A percentile compares a stretch with the other conserved stretches of the same genome.
phyloP scores from a whole-genome alignment of 2,329 filamentous ascomycete species.

The Didymella lethalis region DNA sequence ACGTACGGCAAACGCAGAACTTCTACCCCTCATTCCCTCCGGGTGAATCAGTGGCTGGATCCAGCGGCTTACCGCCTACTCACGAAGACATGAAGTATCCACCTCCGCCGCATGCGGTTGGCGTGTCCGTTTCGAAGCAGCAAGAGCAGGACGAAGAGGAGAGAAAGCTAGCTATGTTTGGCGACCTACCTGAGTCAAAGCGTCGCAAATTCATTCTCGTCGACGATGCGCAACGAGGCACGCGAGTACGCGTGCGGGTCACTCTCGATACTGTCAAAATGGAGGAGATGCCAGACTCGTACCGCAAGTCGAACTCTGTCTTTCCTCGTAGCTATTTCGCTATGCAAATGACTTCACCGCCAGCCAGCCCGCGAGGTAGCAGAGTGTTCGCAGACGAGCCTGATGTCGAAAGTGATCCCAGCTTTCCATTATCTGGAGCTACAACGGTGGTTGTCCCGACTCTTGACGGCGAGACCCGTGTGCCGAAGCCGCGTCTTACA shows the following conservation, averaged over 20 bases:
- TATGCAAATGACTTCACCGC: slow-evolving; percentile 88
- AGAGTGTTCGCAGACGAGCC: slow-evolving; percentile 74
- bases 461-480: slow-evolving; percentile 75
- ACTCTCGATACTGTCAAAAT: slow-evolving; percentile 94
- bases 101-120: slow-evolving; percentile 50
- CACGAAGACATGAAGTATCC: slow-evolving; percentile 63
- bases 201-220: slow-evolving; percentile 97
- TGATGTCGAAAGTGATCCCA: slow-evolving; percentile 56
- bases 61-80: slow-evolving; percentile 70
- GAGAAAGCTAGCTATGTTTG: slow-evolving; percentile 76
- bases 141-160: slow-evolving; percentile 64
- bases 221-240: slow-evolving; percentile 79
- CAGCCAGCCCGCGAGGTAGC: slow-evolving; percentile 76
- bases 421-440: slow-evolving; percentile 52
- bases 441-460: slow-evolving; percentile 59
- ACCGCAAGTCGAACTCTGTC: slow-evolving; percentile 87
- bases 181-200: slow-evolving; percentile 86
- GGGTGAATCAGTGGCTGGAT: slow-evolving; percentile 60
- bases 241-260: slow-evolving; percentile 85
- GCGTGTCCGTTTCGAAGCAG: slow-evolving; percentile 56
- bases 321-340: slow-evolving; percentile 93
- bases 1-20: slow-evolving; percentile 76
- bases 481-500: slow-evolving; percentile 78
- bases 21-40: slow-evolving; percentile 77
- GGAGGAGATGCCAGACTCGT: slow-evolving; percentile 94